A percentile compares a stretch with the other conserved stretches of the same genome.
Evolutionary conservation across 441 rosid species (phyloP).

Genomic region (Erodium moschatum): DNA sequence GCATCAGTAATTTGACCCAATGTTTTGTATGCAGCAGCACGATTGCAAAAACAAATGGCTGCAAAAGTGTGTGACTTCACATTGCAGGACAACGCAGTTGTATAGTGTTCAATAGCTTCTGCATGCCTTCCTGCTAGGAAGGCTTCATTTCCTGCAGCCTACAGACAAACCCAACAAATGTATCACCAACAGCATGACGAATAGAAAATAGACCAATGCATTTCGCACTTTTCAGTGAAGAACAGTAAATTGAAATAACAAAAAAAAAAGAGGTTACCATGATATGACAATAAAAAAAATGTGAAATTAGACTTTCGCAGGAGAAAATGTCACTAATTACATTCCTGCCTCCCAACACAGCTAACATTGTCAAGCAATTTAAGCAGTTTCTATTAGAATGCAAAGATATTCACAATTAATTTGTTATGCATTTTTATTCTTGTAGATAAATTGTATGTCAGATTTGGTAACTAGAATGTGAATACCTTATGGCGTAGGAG

Average conservation of each 20-base stretch:
- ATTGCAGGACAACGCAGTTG: slow-evolving; percentile 61
- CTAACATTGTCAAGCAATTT: too few relatives aligned
- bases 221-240: neutral
- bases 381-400: too few relatives aligned
- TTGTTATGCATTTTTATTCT: too few relatives aligned
- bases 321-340: too few relatives aligned
- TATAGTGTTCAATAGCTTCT: slow-evolving; percentile 78
- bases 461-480: slow-evolving; percentile 1
- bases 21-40: slow-evolving; percentile 95
- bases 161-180: slow-evolving; percentile 10
- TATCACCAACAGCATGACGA: neutral
- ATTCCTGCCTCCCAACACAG: too few relatives aligned
- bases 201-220: neutral
- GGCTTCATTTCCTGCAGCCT: slow-evolving; percentile 92
- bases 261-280: neutral
- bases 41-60: slow-evolving; percentile 86
- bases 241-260: neutral
- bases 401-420: too few relatives aligned
- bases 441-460: neutral
- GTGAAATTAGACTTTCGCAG: too few relatives aligned
- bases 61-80: slow-evolving; percentile 79
- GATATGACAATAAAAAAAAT: too few relatives aligned
- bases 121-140: slow-evolving; percentile 49
- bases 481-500: slow-evolving; percentile 64
- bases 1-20: slow-evolving; percentile 78